Base-by-base conservation (phyloP, 257 asterid species). In the Euphrasia confusa region DNA sequence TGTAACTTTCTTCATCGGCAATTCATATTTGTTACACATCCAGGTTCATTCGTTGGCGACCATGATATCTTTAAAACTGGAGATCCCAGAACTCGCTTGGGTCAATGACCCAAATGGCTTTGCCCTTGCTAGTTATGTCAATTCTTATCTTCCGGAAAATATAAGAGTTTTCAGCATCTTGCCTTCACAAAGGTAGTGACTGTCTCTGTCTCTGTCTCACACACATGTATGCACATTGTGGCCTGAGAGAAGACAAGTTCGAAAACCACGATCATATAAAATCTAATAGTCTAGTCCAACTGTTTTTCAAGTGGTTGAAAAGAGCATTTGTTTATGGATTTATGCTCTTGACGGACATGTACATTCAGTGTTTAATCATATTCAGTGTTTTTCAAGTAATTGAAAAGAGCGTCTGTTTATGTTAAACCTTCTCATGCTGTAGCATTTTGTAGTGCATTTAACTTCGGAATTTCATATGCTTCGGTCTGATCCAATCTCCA, bases 11-110 rank as follows among this genome's bases (percentile, higher is more conserved):
- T 61, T 55, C 39, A 47, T 64, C 49, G 40, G 59, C 56, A 54
- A 39, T 65, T 48, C 65, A 10, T 64, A 10, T 37, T 69, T 48
- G 33, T 68, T 10, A 47, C 52, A 17, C 60, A 10, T 75, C 70
- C 84, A 91, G 97, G 98, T 92, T 67, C 99, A 92, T 79, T 92
- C 97, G 5, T 72, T 92, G 70, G 94, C 97, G 5, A 92, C 99
- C 55, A 79, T 87, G 95, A 81, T 92, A 70, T 82, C 97, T 44
- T 77, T 92, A 13, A 92, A 92, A 74, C 69, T 92, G 95, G 99
- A 89, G 88, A 89, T 92, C 64, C 99, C 99, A 5, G 87, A 82
- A 47, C 77, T 74, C 71, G 95, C 94, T 13, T 92, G 99, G 97
- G 69, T 76, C 45, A 83, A 92, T 74, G 99, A 92, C 71, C 95